A percentile compares a stretch with the other conserved stretches of the same genome.
These are phyloP conservation scores for Elaeis guineensis DNA, from an alignment of 176 grass and related monocot genomes.

Conservation along the genomic window DNA sequence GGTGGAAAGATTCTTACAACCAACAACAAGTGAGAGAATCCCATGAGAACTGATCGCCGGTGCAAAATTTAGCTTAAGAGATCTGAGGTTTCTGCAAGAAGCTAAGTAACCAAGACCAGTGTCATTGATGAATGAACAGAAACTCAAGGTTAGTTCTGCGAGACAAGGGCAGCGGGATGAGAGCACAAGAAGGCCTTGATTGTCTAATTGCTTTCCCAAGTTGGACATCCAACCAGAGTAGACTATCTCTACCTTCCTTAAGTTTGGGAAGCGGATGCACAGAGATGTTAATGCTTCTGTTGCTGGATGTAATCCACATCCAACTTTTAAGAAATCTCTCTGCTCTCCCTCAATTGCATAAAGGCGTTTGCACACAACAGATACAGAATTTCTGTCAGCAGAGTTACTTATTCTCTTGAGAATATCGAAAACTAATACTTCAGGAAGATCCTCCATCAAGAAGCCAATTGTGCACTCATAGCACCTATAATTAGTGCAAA, in stretches of 20 bases:
- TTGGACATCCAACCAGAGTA: conserved; percentile 51
- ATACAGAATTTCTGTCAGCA: conserved; percentile 50
- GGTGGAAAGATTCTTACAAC: conserved; percentile 46
- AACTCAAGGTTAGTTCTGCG: conserved; percentile 51
- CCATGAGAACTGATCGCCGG: conserved; percentile 38
- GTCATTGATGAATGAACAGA: conserved; percentile 47
- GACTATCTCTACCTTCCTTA: conserved; percentile 57
- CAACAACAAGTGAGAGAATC: conserved; percentile 36
- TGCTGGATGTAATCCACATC: conserved; percentile 29
- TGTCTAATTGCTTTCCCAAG: conserved; percentile 37
- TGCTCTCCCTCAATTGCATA: conserved; percentile 29
- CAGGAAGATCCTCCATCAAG: conserved; percentile 48
- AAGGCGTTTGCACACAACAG: conserved; percentile 42
- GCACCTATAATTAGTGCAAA: conserved; percentile 3
- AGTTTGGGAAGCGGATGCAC: conserved; percentile 36
- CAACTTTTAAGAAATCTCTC: conserved; percentile 38
- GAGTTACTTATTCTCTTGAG: conserved; percentile 35
- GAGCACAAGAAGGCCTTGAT: conserved; percentile 35
- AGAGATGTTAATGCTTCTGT: conserved; percentile 33
- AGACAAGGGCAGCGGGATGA: conserved; percentile 38
- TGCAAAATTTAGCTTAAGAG: conserved; percentile 37
- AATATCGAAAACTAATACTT: conserved; percentile 48
- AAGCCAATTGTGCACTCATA: background rate
- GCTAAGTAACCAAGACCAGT: conserved; percentile 35
- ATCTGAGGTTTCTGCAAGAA: conserved; percentile 35